A percentile compares a stretch with the other conserved stretches of the same genome.
Evolutionary conservation across 2,329 filamentous ascomycete species (phyloP).

Genomic region (Lasiodiplodia gonubiensis): DNA sequence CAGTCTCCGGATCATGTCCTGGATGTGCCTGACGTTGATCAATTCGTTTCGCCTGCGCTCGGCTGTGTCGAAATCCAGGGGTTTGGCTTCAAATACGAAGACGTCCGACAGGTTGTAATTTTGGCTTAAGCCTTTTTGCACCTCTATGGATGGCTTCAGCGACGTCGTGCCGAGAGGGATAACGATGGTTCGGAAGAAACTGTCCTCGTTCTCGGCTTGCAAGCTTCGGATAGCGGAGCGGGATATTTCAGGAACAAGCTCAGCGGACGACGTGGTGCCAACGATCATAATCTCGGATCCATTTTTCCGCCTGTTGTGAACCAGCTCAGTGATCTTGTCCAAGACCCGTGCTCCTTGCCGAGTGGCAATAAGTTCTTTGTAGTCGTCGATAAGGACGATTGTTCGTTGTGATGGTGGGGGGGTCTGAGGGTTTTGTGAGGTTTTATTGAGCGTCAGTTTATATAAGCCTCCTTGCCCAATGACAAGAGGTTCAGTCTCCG

Average conservation of each 20-base stretch:
- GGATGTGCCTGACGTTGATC: constrained; percentile 70
- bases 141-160: constrained; percentile 14
- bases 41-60: constrained; percentile 40
- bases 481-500: constrained; percentile 33
- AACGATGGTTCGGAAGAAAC: constrained; percentile 44
- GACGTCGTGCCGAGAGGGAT: constrained; percentile 9
- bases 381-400: constrained; percentile 81
- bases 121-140: background rate
- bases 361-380: constrained; percentile 75
- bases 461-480: background rate
- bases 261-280: constrained; percentile 72
- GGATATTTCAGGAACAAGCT: constrained; percentile 51
- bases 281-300: constrained; percentile 78
- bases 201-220: constrained; percentile 48
- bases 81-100: no score
- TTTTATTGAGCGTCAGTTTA: constrained; percentile 4
- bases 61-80: background rate
- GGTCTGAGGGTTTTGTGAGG: background rate
- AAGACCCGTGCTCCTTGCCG: constrained; percentile 73
- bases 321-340: constrained; percentile 69
- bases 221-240: constrained; percentile 53
- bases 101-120: constrained; percentile 31
- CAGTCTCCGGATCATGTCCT: constrained; percentile 63
- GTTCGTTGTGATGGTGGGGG: constrained; percentile 44
- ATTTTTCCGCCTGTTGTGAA: constrained; percentile 73